phyloP scores from a whole-genome alignment of 192 early-diverging fungal genomes.

The Backusella tarrabulga region DNA sequence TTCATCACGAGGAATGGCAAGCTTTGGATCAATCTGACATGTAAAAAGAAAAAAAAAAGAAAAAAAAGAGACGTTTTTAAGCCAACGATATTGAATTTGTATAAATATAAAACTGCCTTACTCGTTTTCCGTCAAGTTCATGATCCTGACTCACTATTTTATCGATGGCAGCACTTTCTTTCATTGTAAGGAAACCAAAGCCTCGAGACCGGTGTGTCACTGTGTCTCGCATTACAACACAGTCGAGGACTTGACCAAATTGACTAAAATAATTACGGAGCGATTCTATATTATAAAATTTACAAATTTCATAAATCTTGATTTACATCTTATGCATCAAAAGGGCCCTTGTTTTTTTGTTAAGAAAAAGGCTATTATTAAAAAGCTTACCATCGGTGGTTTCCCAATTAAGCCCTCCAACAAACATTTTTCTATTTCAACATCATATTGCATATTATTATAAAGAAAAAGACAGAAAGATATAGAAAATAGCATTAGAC shows the following conservation, averaged over 20 bases:
- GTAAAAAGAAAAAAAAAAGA: background rate
- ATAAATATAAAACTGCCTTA: constrained; percentile 36
- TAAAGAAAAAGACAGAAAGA: constrained; percentile 1
- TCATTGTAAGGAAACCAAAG: constrained; percentile 79
- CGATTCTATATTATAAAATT: constrained; percentile 57
- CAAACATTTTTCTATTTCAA: constrained; percentile 71
- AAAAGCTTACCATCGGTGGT: constrained; percentile 75
- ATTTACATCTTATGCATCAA: background rate
- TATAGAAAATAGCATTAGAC: constrained; percentile 6
- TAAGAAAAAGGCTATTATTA: background rate
- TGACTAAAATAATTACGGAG: constrained; percentile 66
- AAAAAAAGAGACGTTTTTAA: background rate
- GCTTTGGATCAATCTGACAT: constrained; percentile 72
- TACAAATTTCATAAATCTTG: constrained; percentile 16
- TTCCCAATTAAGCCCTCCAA: constrained; percentile 82
- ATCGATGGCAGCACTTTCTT: constrained; percentile 58
- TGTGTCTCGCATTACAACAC: constrained; percentile 75
- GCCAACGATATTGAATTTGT: background rate
- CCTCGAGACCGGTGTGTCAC: constrained; percentile 67
- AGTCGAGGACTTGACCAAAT: constrained; percentile 72
- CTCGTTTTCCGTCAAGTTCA: constrained; percentile 75
- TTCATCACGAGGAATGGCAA: constrained; percentile 69
- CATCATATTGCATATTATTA: background rate
- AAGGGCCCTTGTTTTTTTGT: background rate
- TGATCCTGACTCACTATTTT: constrained; percentile 66